phyloP scores from a whole-genome alignment of 2,329 filamentous ascomycete species.

The Colletotrichum camelliae region DNA sequence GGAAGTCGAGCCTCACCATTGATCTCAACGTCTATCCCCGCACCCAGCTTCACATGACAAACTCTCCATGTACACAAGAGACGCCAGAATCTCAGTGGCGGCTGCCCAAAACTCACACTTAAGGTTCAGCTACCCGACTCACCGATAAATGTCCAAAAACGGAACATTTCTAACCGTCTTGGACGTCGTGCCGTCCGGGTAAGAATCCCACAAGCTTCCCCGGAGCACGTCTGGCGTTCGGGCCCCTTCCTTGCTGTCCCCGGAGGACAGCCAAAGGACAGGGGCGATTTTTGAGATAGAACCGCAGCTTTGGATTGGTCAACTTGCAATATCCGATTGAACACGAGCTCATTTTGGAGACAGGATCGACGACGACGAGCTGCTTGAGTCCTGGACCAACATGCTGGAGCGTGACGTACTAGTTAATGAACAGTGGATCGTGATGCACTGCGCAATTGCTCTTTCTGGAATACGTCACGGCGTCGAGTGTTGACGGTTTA shows the following conservation, averaged over 20 bases:
- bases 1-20: background rate
- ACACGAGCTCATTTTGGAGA: background rate
- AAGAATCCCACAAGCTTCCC: background rate
- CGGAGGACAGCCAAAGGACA: background rate
- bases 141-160: background rate
- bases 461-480: background rate
- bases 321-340: background rate
- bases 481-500: background rate
- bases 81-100: background rate
- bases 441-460: background rate
- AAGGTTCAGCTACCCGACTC: background rate
- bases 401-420: background rate
- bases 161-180: background rate
- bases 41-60: conserved; percentile 14
- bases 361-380: background rate
- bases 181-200: background rate
- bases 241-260: background rate
- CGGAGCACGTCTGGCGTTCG: background rate
- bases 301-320: background rate
- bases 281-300: background rate
- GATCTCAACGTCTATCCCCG: background rate
- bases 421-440: background rate
- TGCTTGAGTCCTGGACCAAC: background rate
- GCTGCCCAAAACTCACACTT: background rate
- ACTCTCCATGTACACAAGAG: background rate